These are phyloP conservation scores for Lecanicillium sp. DNA, from an alignment of 2,329 filamentous ascomycete genomes.

Conservation along the genomic window DNA sequence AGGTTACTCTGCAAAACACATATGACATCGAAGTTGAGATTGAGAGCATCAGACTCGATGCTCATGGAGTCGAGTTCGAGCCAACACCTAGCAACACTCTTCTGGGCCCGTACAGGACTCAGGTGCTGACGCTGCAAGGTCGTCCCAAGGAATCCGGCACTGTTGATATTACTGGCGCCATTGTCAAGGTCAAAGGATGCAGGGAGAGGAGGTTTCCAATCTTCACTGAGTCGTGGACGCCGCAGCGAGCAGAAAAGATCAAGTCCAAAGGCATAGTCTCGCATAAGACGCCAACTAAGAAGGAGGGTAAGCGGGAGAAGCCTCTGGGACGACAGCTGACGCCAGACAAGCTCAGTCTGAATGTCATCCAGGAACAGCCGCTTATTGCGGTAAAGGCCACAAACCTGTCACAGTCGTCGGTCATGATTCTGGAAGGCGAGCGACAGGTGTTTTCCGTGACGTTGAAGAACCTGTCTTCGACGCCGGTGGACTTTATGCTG, in stretches of 20 bases:
- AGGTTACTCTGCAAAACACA: conserved; percentile 83
- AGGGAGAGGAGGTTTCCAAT: conserved; percentile 77
- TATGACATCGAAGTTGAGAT: conserved; percentile 91
- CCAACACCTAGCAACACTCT: conserved; percentile 56
- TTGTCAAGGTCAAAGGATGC: conserved; percentile 74
- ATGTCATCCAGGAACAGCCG: conserved; percentile 74
- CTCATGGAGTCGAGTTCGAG: conserved; percentile 65
- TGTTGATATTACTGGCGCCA: conserved; percentile 69
- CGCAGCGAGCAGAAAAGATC: conserved; percentile 61
- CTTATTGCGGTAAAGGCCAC: conserved; percentile 67
- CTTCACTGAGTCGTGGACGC: conserved; percentile 69
- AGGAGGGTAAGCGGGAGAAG: conserved; percentile 16
- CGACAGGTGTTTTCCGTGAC: conserved; percentile 69
- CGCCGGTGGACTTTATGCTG: conserved; percentile 73
- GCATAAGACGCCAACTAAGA: conserved; percentile 35
- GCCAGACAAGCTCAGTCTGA: conserved; percentile 51
- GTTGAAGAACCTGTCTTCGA: conserved; percentile 69
- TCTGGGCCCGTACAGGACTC: conserved; percentile 75
- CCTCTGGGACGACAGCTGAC: conserved; percentile 34
- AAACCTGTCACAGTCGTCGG: conserved; percentile 71
- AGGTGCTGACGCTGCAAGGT: conserved; percentile 66
- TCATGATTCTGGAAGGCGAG: conserved; percentile 94
- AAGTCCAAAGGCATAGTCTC: conserved; percentile 65
- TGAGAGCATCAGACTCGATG: conserved; percentile 69
- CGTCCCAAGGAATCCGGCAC: conserved; percentile 59